A percentile compares a stretch with the other conserved stretches of the same genome.
phyloP scores from a whole-genome alignment of 2,329 filamentous ascomycete genomes.

The Scorias spongiosa region DNA sequence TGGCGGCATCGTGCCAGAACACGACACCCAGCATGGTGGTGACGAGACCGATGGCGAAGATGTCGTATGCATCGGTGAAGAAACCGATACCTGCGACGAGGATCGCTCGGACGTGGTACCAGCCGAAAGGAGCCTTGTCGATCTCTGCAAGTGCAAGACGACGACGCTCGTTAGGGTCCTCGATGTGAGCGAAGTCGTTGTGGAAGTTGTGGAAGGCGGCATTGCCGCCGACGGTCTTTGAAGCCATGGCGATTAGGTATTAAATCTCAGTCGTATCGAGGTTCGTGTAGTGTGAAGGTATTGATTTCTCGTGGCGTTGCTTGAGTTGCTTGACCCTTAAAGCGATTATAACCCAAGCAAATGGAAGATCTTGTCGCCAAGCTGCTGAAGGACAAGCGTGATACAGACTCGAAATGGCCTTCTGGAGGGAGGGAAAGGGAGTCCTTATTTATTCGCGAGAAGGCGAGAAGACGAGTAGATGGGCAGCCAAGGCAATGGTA shows the following conservation, averaged over 20 bases:
- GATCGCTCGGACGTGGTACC: slow-evolving; percentile 67
- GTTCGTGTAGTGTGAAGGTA: no score
- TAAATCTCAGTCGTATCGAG: neutral
- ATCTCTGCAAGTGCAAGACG: slow-evolving; percentile 68
- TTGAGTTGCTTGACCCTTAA: neutral
- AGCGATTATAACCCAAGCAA: neutral
- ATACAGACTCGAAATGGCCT: no score
- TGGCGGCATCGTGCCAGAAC: slow-evolving; percentile 43
- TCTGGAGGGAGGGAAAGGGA: no score
- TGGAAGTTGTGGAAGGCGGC: slow-evolving; percentile 63
- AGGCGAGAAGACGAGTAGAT: no score
- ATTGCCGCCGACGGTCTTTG: slow-evolving; percentile 46
- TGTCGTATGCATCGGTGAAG: slow-evolving; percentile 70
- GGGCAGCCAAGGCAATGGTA: no score
- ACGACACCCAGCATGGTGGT: slow-evolving; percentile 67
- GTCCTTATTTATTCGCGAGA: no score
- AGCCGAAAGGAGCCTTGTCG: slow-evolving; percentile 67
- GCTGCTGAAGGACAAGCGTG: neutral
- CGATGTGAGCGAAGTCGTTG: slow-evolving; percentile 51
- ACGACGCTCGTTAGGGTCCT: slow-evolving; percentile 63
- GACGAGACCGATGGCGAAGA: slow-evolving; percentile 61
- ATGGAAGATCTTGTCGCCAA: neutral
- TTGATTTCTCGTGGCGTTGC: no score
- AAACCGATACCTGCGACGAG: slow-evolving; percentile 73
- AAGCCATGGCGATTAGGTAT: slow-evolving; percentile 13